phyloP scores from a whole-genome alignment of 192 early-diverging fungal species.

The Coemansia sp. region DNA sequence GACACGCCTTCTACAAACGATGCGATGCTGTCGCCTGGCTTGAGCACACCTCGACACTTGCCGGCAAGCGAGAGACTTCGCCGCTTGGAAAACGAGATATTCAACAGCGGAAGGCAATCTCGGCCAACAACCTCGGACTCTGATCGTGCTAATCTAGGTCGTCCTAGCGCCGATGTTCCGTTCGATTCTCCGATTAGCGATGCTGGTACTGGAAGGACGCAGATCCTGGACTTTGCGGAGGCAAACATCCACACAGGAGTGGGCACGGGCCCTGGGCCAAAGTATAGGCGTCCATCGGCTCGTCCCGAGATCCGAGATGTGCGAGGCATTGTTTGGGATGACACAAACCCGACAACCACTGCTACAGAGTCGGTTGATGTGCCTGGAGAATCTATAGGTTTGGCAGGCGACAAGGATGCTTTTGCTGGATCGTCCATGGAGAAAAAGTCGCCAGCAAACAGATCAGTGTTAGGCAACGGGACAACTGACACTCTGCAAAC shows the following conservation, averaged over 20 bases:
- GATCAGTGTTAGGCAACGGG: not conserved
- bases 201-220: slow-evolving; percentile 43
- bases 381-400: not conserved
- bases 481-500: not conserved
- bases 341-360: slow-evolving; percentile 16
- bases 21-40: slow-evolving; percentile 3
- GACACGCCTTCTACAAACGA: slow-evolving; percentile 8
- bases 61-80: slow-evolving; percentile 31
- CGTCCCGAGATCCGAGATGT: slow-evolving; percentile 48
- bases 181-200: slow-evolving; percentile 49
- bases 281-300: slow-evolving; percentile 29
- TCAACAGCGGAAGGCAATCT: slow-evolving; percentile 20
- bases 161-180: not conserved
- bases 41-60: slow-evolving; percentile 5
- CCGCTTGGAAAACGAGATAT: slow-evolving; percentile 27
- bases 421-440: not conserved
- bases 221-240: slow-evolving; percentile 47
- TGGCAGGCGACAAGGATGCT: not conserved
- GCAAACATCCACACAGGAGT: slow-evolving; percentile 9
- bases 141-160: not conserved
- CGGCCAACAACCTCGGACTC: not conserved
- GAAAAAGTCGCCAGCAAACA: not conserved
- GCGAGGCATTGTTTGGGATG: slow-evolving; percentile 35
- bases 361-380: slow-evolving; percentile 12
- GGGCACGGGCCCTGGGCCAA: not conserved